Conservation (phyloP, 1,139 yeast genomes). For the Sugiyamaella paludigena region DNA sequence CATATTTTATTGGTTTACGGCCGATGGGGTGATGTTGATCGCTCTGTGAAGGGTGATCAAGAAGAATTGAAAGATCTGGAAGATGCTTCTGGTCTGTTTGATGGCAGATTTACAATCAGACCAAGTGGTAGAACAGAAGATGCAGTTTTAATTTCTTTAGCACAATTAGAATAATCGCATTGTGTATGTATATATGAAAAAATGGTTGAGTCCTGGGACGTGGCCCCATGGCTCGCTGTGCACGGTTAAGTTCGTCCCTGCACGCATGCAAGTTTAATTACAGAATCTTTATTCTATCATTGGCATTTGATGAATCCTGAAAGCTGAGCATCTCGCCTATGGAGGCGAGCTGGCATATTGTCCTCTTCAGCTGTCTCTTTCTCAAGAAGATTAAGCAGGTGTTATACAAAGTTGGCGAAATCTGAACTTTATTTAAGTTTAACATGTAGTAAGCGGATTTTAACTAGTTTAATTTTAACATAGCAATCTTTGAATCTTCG, state of each 20-base stretch:
- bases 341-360: neutral
- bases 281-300: too few species aligned
- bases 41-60: constrained; percentile 50
- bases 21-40: constrained; percentile 56
- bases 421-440: neutral
- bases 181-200: neutral
- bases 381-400: neutral
- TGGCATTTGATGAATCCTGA: too few species aligned
- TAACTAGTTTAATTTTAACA: neutral
- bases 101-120: constrained; percentile 56
- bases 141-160: constrained; percentile 59
- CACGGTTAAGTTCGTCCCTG: neutral
- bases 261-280: too few species aligned
- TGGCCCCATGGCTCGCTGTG: neutral
- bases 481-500: neutral
- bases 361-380: too few species aligned
- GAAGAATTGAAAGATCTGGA: constrained; percentile 52
- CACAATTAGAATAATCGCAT: constrained; percentile 8
- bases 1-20: constrained; percentile 60
- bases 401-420: neutral
- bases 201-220: neutral
- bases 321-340: too few species aligned
- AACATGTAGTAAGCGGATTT: neutral
- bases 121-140: constrained; percentile 66
- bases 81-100: constrained; percentile 62